Evolutionary conservation across 1,139 yeast species (phyloP).

Genomic region (Geotrichum restrictum): DNA sequence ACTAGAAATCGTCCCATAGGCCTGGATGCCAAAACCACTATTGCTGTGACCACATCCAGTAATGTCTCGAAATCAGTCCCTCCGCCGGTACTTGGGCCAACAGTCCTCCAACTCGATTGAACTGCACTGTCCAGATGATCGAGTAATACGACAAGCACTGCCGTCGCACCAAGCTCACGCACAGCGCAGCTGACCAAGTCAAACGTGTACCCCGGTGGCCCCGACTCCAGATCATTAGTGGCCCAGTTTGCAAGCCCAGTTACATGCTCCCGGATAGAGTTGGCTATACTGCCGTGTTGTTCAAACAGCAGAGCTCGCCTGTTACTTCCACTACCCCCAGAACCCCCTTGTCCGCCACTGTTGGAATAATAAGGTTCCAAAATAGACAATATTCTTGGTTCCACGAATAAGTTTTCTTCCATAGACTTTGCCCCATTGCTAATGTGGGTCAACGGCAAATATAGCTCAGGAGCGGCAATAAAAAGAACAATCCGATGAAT

Average conservation of each 20-base stretch:
- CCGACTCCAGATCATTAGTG: conserved; percentile 25
- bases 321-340: neutral
- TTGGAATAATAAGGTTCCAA: conserved; percentile 17
- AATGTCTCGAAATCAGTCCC: conserved; percentile 27
- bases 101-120: neutral
- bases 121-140: conserved; percentile 30
- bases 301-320: neutral
- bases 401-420: conserved; percentile 16
- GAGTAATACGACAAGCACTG: conserved; percentile 27
- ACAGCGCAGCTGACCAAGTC: conserved; percentile 52
- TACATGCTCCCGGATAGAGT: conserved; percentile 29
- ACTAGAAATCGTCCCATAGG: conserved; percentile 13
- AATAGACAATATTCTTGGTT: conserved; percentile 18
- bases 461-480: conserved; percentile 35
- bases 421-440: conserved; percentile 2
- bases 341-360: neutral
- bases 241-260: conserved; percentile 30
- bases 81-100: neutral
- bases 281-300: conserved; percentile 3
- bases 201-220: conserved; percentile 40
- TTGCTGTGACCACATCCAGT: conserved; percentile 27
- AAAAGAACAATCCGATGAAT: conserved; percentile 39
- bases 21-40: conserved; percentile 21
- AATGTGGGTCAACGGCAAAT: conserved; percentile 24
- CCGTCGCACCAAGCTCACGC: conserved; percentile 56